Evolutionary conservation across 129 eudicot genomes (phyloP).

Genomic region (Flaveria brownii): DNA sequence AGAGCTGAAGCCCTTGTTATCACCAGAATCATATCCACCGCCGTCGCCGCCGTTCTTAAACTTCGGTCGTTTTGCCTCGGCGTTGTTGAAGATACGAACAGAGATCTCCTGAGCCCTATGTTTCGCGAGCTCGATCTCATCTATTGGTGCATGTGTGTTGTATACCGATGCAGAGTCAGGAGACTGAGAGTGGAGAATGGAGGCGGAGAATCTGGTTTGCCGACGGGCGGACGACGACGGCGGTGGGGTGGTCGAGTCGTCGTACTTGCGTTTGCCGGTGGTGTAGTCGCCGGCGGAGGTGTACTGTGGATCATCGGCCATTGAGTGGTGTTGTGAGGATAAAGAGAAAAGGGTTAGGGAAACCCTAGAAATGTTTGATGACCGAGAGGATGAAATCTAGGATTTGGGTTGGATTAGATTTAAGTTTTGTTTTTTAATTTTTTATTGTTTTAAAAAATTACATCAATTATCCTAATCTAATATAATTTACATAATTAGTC

Average conservation of each 20-base stretch:
- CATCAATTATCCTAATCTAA: too few relatives aligned
- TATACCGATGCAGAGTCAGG: slow-evolving; percentile 49
- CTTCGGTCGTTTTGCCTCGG: slow-evolving; percentile 81
- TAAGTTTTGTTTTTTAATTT: too few relatives aligned
- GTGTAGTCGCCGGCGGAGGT: slow-evolving; percentile 41
- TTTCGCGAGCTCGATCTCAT: slow-evolving; percentile 66
- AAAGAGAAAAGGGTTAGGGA: slow-evolving; percentile 12
- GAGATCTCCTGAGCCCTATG: slow-evolving; percentile 73
- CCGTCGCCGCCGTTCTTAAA: slow-evolving; percentile 77
- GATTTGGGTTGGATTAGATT: too few relatives aligned
- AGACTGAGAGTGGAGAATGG: slow-evolving; percentile 52
- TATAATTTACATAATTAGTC: too few relatives aligned
- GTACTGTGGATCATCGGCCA: slow-evolving; percentile 82
- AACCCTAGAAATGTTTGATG: slow-evolving; percentile 47
- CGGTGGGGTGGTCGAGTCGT: slow-evolving; percentile 54
- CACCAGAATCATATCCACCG: slow-evolving; percentile 57
- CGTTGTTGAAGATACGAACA: slow-evolving; percentile 53
- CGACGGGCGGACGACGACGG: slow-evolving; percentile 53
- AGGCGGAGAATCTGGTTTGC: slow-evolving; percentile 73
- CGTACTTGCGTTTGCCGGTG: slow-evolving; percentile 79
- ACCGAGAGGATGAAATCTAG: slow-evolving; percentile 8
- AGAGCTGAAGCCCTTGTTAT: slow-evolving; percentile 43
- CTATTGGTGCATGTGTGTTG: slow-evolving; percentile 55
- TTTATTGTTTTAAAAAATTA: too few relatives aligned
- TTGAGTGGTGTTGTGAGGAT: slow-evolving; percentile 21